These are phyloP conservation scores for Ceratocystis lukuohia DNA, from an alignment of 2,329 filamentous ascomycete species.

Conservation along the genomic window DNA sequence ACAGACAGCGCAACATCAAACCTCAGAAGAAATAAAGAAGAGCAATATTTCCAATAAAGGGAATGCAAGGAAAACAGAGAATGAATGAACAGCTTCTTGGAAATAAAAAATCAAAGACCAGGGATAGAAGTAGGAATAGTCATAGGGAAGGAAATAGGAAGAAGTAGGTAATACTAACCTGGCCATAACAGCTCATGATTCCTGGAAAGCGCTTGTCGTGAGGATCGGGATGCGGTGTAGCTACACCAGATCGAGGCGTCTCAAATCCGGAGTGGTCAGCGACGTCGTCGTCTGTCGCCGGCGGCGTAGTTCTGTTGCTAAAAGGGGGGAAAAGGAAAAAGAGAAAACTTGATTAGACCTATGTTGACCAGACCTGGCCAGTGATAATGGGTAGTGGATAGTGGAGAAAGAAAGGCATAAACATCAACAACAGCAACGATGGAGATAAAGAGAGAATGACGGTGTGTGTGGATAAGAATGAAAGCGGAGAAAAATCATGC, in stretches of 20 bases:
- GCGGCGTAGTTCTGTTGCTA: slow-evolving; percentile 36
- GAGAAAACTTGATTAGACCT: slow-evolving; percentile 31
- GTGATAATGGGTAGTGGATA: slow-evolving; percentile 21
- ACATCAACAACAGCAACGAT: slow-evolving; percentile 23
- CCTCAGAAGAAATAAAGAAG: too few species aligned
- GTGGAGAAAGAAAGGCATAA: background rate
- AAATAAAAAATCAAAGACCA: too few species aligned
- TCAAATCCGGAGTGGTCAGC: slow-evolving; percentile 69
- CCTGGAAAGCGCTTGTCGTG: slow-evolving; percentile 90
- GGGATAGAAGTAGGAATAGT: too few species aligned
- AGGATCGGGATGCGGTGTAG: slow-evolving; percentile 84
- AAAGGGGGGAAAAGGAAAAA: slow-evolving; percentile 23
- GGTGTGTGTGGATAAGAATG: background rate
- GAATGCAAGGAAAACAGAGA: too few species aligned
- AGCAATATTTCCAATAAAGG: background rate
- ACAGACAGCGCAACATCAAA: too few species aligned
- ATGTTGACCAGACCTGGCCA: background rate
- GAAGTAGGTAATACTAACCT: slow-evolving; percentile 80
- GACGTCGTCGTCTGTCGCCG: slow-evolving; percentile 53
- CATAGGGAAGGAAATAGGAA: slow-evolving; percentile 30
- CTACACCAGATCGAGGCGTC: slow-evolving; percentile 78
- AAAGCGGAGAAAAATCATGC: too few species aligned
- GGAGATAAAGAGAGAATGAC: slow-evolving; percentile 12
- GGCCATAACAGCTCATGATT: slow-evolving; percentile 95
- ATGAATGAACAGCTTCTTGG: too few species aligned